Conservation (phyloP, 768 basidiomycete species). For the Termitomyces titanicus region DNA sequence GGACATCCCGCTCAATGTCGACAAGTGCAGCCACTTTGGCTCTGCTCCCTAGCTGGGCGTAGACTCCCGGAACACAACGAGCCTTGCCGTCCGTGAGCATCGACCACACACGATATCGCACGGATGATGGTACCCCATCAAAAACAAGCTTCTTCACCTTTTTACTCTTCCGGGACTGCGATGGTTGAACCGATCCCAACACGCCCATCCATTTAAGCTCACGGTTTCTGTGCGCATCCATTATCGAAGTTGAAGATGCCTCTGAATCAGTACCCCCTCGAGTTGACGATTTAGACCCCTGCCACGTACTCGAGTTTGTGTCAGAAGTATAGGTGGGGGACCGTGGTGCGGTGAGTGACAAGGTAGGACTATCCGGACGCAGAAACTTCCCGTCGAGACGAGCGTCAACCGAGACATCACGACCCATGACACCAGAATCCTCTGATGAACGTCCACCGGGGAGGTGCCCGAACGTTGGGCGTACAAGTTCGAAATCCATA, state of each 20-base stretch:
- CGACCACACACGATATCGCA: constrained; percentile 83
- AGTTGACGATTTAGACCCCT: constrained; percentile 1
- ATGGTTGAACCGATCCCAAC: constrained; percentile 51
- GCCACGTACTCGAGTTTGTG: constrained; percentile 6
- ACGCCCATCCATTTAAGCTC: constrained; percentile 75
- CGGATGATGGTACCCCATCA: constrained; percentile 80
- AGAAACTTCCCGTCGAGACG: constrained; percentile 23
- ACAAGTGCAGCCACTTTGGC: constrained; percentile 44
- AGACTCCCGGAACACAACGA: constrained; percentile 64
- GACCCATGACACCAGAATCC: constrained; percentile 43
- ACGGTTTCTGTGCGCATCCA: constrained; percentile 69
- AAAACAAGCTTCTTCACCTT: constrained; percentile 71
- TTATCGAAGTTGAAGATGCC: constrained; percentile 35
- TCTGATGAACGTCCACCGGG: constrained; percentile 44
- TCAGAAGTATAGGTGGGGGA: constrained; percentile 19
- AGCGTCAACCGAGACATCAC: constrained; percentile 31
- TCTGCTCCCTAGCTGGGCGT: constrained; percentile 56
- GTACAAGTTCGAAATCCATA: constrained; percentile 78
- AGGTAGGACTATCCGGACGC: constrained; percentile 40
- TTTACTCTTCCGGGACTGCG: constrained; percentile 73
- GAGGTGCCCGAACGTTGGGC: constrained; percentile 49
- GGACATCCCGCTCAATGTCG: constrained; percentile 60
- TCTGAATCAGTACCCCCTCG: constrained; percentile 26
- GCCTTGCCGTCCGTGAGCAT: constrained; percentile 76
- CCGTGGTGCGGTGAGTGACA: constrained; percentile 28